Percentiles rank a stretch among this genome's conserved stretches.
Evolutionary conservation across 441 rosid genomes (phyloP).

Genomic region (Pelargonium citronellum): DNA sequence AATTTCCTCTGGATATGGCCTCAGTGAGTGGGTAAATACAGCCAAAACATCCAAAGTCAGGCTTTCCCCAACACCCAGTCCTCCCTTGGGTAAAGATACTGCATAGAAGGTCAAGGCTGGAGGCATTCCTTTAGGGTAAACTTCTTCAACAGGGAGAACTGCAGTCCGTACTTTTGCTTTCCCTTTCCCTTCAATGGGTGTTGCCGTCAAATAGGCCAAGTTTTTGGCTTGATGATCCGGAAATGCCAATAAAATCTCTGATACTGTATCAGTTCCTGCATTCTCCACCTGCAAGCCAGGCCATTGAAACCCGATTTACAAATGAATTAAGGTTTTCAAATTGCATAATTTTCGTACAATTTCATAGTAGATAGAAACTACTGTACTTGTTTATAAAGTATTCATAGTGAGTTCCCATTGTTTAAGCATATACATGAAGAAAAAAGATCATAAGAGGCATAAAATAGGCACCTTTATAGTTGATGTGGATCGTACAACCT

Average conservation of each 20-base stretch:
- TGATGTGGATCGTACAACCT: constrained; percentile 59
- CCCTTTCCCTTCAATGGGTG: constrained; percentile 52
- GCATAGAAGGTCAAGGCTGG: constrained; percentile 50
- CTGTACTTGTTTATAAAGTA: not conserved
- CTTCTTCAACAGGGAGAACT: constrained; percentile 42
- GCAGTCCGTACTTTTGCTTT: constrained; percentile 40
- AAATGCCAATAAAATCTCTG: constrained; percentile 62
- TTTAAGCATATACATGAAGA: not conserved
- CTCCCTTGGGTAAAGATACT: constrained; percentile 48
- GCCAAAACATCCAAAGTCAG: constrained; percentile 56
- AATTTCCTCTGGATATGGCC: constrained; percentile 80
- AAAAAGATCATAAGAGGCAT: not conserved
- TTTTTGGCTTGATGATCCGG: constrained; percentile 64
- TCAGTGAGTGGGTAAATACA: constrained; percentile 53
- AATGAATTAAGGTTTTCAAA: not conserved
- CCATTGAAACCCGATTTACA: not conserved
- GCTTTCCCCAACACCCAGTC: constrained; percentile 49
- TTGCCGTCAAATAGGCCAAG: constrained; percentile 59
- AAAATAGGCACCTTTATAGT: constrained; percentile 53
- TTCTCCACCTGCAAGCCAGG: constrained; percentile 52
- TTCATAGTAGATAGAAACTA: too few species aligned
- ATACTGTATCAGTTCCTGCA: constrained; percentile 50
- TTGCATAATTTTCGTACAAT: too few species aligned
- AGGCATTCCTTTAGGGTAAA: constrained; percentile 48
- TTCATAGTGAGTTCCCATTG: not conserved